A percentile compares a stretch with the other conserved stretches of the same genome.
These are phyloP conservation scores for Calocybe gambosa DNA, from an alignment of 1,284 basidiomycete genomes.

Conservation along the genomic window DNA sequence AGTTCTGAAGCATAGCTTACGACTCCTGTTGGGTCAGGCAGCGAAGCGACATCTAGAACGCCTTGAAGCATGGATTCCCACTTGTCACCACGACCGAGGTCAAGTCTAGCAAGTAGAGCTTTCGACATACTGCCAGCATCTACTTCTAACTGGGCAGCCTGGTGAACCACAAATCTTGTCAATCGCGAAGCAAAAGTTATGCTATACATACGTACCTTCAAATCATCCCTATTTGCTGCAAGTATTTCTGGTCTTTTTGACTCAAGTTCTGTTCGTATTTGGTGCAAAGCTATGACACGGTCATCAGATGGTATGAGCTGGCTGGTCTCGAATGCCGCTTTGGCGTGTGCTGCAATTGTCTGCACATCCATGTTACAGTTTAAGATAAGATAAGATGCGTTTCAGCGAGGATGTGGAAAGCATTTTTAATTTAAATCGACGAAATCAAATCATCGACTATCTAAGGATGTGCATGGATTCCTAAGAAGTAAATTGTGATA, in stretches of 20 bases:
- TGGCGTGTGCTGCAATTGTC: conserved; percentile 72
- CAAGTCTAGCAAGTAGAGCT: conserved; percentile 81
- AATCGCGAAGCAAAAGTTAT: not conserved
- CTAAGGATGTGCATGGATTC: conserved; percentile 18
- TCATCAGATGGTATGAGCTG: conserved; percentile 70
- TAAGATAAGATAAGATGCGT: conserved; percentile 11
- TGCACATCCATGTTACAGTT: conserved; percentile 23
- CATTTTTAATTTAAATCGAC: conserved; percentile 18
- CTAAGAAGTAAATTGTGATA: conserved; percentile 74
- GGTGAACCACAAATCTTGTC: not conserved
- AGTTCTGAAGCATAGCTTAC: conserved; percentile 87
- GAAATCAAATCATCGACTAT: conserved; percentile 16
- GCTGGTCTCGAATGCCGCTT: conserved; percentile 78
- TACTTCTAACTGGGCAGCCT: conserved; percentile 78
- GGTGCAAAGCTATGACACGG: conserved; percentile 65
- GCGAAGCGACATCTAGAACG: conserved; percentile 77
- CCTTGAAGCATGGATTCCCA: conserved; percentile 94
- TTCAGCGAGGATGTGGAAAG: conserved; percentile 7
- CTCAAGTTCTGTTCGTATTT: conserved; percentile 65
- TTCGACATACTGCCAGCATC: conserved; percentile 78
- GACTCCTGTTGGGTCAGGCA: conserved; percentile 84
- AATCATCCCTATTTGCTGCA: conserved; percentile 73
- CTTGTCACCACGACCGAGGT: conserved; percentile 82
- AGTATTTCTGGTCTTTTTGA: conserved; percentile 64
- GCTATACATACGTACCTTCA: conserved; percentile 48